Evolutionary conservation across 2,329 filamentous ascomycete species (phyloP).

Genomic region (Trichoderma breve): DNA sequence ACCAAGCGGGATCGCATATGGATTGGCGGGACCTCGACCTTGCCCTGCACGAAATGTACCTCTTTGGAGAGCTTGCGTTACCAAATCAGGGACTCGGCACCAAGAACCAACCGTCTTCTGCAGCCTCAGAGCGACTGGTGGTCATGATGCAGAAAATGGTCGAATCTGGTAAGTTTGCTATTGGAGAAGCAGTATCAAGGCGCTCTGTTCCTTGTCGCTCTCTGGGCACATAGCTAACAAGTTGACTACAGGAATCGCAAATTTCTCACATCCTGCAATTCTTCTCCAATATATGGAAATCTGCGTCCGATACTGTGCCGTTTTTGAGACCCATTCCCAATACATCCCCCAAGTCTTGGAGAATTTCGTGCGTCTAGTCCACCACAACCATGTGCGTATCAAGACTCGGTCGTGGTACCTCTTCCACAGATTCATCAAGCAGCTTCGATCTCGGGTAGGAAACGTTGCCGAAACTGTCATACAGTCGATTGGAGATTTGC

Average conservation of each 20-base stretch:
- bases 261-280: slow-evolving; percentile 85
- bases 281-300: slow-evolving; percentile 98
- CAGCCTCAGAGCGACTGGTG: slow-evolving; percentile 76
- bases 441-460: slow-evolving; percentile 77
- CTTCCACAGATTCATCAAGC: slow-evolving; percentile 89
- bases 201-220: background rate
- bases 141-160: slow-evolving; percentile 97
- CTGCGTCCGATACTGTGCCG: slow-evolving; percentile 87
- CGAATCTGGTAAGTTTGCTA: slow-evolving; percentile 68
- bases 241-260: slow-evolving; percentile 65
- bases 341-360: slow-evolving; percentile 86
- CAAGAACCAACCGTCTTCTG: slow-evolving; percentile 77
- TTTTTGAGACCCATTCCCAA: slow-evolving; percentile 81
- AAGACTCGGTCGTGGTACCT: slow-evolving; percentile 94
- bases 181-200: background rate
- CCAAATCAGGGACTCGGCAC: slow-evolving; percentile 81
- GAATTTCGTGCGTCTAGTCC: slow-evolving; percentile 85
- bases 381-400: slow-evolving; percentile 83
- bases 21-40: slow-evolving; percentile 96
- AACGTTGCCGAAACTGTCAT: slow-evolving; percentile 91
- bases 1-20: slow-evolving; percentile 69
- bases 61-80: slow-evolving; percentile 92
- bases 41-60: slow-evolving; percentile 89
- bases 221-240: slow-evolving; percentile 25
- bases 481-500: slow-evolving; percentile 80